These are phyloP conservation scores for Microstegium vimineum DNA, from an alignment of 176 grass and related monocot species.

Conservation along the genomic window DNA sequence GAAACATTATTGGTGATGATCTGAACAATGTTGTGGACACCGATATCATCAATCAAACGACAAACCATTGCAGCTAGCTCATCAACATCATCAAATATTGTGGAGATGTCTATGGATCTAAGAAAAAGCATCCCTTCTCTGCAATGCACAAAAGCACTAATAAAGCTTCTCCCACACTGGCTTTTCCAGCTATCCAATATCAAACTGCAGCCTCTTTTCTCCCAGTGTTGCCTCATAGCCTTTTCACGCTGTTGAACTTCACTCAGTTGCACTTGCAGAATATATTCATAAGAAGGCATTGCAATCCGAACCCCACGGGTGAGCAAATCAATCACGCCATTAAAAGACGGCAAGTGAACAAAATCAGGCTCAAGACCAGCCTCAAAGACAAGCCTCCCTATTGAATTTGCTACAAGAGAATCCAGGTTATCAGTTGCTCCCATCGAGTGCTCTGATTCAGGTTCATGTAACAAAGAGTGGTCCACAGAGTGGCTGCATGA, in stretches of 20 bases:
- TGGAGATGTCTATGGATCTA: conserved; percentile 67
- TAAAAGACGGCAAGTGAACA: conserved; percentile 54
- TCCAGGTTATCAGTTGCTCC: conserved; percentile 30
- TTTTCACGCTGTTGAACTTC: conserved; percentile 45
- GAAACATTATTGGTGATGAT: conserved; percentile 59
- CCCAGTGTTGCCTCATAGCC: conserved; percentile 57
- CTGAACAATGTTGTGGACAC: conserved; percentile 63
- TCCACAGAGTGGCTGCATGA: conserved; percentile 6
- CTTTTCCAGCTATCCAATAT: conserved; percentile 69
- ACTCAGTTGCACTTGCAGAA: conserved; percentile 58
- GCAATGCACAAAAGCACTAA: conserved; percentile 68
- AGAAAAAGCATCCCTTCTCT: conserved; percentile 56
- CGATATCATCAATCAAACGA: conserved; percentile 57
- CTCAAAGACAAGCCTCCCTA: conserved; percentile 71
- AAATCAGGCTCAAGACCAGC: conserved; percentile 57
- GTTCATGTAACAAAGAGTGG: background rate
- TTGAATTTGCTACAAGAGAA: conserved; percentile 32
- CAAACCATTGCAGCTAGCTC: conserved; percentile 43
- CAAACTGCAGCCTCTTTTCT: conserved; percentile 57
- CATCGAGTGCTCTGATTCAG: conserved; percentile 4
- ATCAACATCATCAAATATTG: conserved; percentile 48
- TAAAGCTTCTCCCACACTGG: conserved; percentile 40
- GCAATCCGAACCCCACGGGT: conserved; percentile 6
- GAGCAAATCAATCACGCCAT: conserved; percentile 52
- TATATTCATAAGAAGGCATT: conserved; percentile 49